Base-by-base conservation (phyloP, 1,139 yeast species). In the Candida albicans region DNA sequence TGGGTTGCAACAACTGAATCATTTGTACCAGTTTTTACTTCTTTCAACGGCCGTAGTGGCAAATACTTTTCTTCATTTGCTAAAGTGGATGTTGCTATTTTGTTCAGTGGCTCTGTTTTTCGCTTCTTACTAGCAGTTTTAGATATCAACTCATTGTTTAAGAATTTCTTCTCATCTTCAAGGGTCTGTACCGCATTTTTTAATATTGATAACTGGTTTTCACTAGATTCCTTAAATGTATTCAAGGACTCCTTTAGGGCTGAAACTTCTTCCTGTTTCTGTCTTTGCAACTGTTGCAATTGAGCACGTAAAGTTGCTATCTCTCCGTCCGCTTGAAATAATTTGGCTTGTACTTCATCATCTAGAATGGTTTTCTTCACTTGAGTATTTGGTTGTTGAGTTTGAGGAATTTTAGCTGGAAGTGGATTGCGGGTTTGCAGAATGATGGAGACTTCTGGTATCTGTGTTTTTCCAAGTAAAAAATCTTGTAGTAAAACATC, bases 241-340 rank as follows among this genome's bases (percentile, higher is more conserved):
- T 61, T 56, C 43, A 67, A 70, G 2, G 68, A 57, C 4, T 64
- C 64, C 39, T 67, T 65, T 38, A 84, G 52, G 22, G 70, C 68
- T 14, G 59, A 59, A n/a, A 75, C 61, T 51, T 77, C 82, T 2
- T 67, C 64, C 3, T 64, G 68, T 43, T 75, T 76, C 35, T 64
- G 73, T 27, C 61, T 60, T 41, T 78, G 79, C 9, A 78, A 56
- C 40, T 75, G 74, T 14, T 73, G 65, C 38, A 87, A 63, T 54
- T 84, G 87, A 14, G 84, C 81, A 45, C 91, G 68, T 22, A 89
- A 69, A 32, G 88, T 82, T 9, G 95, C 82, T 27, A 86, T 81
- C 56, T 89, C 96, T 2, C 96, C 96, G 51, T 77, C 83, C 0
- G 89, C 83, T 33, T 70, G 68, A 48, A 70, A 70, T 10, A 81